These are phyloP conservation scores for Dioszegia crocea DNA, from an alignment of 768 basidiomycete genomes.

Conservation along the genomic window DNA sequence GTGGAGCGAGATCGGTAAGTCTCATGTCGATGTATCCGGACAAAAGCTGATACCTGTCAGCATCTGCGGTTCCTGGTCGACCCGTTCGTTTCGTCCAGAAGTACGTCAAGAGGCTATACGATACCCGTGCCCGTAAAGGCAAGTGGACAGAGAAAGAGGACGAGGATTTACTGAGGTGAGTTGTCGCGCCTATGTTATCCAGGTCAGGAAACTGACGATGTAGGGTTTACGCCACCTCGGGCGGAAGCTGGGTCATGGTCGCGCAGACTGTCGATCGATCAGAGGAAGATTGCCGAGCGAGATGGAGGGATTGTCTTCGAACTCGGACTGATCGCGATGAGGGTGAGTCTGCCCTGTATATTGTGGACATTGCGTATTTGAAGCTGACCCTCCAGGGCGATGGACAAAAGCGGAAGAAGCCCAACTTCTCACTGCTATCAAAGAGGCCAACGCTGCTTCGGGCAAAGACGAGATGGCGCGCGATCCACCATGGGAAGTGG, in stretches of 20 bases:
- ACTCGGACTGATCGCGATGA: background rate
- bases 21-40: background rate
- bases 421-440: constrained; percentile 15
- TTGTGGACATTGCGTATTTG: background rate
- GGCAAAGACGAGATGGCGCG: constrained; percentile 12
- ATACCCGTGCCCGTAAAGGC: constrained; percentile 34
- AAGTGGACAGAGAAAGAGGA: constrained; percentile 31
- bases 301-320: constrained; percentile 25
- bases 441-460: constrained; percentile 22
- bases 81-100: constrained; percentile 34
- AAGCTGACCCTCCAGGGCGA: constrained; percentile 6
- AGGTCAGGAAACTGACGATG: constrained; percentile 18
- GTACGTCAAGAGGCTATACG: constrained; percentile 24
- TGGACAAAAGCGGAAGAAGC: constrained; percentile 27
- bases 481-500: constrained; percentile 36
- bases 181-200: background rate
- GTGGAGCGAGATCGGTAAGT: constrained; percentile 37
- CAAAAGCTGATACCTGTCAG: constrained; percentile 5
- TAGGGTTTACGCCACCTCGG: background rate
- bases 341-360: constrained; percentile 4
- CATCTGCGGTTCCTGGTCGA: constrained; percentile 27
- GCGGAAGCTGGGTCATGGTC: constrained; percentile 28
- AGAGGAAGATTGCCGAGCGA: constrained; percentile 28
- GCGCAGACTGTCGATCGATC: constrained; percentile 28
- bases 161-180: constrained; percentile 21